Evolutionary conservation across 1,284 basidiomycete genomes (phyloP), one percentile per base, ranked within the genome.

Genomic region (Boletellus deceptivus): DNA sequence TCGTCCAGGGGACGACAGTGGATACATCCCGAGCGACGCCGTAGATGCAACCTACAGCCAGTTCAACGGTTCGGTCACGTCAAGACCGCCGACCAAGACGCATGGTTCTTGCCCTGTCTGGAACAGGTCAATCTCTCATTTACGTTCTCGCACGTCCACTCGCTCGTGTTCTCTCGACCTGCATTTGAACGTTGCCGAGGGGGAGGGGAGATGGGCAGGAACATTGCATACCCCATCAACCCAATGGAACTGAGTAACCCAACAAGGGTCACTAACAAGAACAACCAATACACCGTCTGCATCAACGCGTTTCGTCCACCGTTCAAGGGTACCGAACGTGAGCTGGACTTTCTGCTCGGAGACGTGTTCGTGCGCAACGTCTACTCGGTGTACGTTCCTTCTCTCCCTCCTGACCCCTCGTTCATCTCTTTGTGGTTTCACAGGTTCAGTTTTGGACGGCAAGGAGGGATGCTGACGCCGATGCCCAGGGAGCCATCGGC

Each of bases 311-410:
- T 72, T 48, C 61, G 61, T 1, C 57, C 59, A 2, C 58, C 59
- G 3, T 67, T 72, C 13, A 47, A 60, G 39, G 62, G 59, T 7
- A 53, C 38, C 3, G 49, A 50, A 33, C 52, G 22, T 45, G 72
- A 68, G 14, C 67, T 72, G 25, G 76, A 78, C 44, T 66, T 70
- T 24, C 49, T 80, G n/a, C 69, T 83, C 27, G 82, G 82, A 14
- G 76, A 75, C 54, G 64, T 72, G 9, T 77, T 79, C 62, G 68
- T 81, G 57, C 74, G 82, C 40, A 83, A 82, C 48, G 70, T 75
- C 34, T 82, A 83, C 61, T 72, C 76, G 1, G 70, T 82, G 68
- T 84, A 59, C 16, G 72, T 55, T 5, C 5, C 7, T 14, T 18
- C 29, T 9, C 14, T 13, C 14, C 6, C 10, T 11, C 10, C 0